These are phyloP conservation scores for Aphanomyces invadans DNA, from an alignment of 352 stramenopile species.

Conservation along the genomic window DNA sequence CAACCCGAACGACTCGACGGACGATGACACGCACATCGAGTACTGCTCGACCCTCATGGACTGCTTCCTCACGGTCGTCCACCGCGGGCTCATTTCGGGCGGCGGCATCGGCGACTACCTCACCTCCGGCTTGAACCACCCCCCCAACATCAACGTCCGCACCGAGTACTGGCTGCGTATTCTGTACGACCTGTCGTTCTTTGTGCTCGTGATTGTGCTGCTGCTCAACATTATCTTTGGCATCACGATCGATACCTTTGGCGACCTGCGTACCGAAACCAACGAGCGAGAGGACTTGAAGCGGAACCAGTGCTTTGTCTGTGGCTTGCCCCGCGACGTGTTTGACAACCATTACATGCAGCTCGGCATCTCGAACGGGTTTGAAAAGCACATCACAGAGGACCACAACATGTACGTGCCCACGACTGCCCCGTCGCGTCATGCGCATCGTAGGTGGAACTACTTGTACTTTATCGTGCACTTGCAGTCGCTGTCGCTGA, in stretches of 20 bases:
- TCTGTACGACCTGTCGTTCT: slow-evolving; percentile 34
- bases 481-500: slow-evolving; percentile 17
- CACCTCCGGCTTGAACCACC: slow-evolving; percentile 10
- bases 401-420: slow-evolving; percentile 28
- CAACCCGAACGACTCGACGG: slow-evolving; percentile 22
- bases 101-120: slow-evolving; percentile 13
- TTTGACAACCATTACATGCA: slow-evolving; percentile 31
- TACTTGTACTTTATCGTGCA: slow-evolving; percentile 29
- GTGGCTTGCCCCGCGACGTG: slow-evolving; percentile 28
- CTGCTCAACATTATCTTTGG: slow-evolving; percentile 43
- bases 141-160: slow-evolving; percentile 3
- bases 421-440: no score
- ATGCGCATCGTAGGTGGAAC: slow-evolving; percentile 13
- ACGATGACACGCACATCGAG: slow-evolving; percentile 22
- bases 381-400: slow-evolving; percentile 25
- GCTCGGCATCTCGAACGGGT: slow-evolving; percentile 27
- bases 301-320: slow-evolving; percentile 32
- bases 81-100: slow-evolving; percentile 6
- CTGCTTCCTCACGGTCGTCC: slow-evolving; percentile 12
- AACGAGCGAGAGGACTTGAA: slow-evolving; percentile 27
- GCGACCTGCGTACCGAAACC: slow-evolving; percentile 27
- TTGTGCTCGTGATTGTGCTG: slow-evolving; percentile 34
- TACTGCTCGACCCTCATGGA: slow-evolving; percentile 24
- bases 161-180: slow-evolving; percentile 10
- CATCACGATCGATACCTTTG: slow-evolving; percentile 45